Evolutionary conservation across 2,329 filamentous ascomycete species (phyloP), one percentile per base, ranked within the genome.

Genomic region (Ceratocystiopsis brevicomis): DNA sequence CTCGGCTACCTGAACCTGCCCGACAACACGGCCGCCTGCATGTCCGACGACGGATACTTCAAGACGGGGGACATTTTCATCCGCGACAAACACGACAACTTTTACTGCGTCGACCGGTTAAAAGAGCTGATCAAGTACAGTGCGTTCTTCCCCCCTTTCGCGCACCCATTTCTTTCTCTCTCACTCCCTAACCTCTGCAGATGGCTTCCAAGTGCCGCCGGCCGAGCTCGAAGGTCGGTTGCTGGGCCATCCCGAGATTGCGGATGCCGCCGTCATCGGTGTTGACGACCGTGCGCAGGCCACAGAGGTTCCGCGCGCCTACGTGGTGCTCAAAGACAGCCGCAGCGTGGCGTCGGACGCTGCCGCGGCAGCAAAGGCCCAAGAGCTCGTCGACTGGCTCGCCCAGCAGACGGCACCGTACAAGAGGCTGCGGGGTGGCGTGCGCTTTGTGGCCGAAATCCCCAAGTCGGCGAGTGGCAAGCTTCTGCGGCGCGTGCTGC

Each of bases 1-100:
- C 67, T 72, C 51, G 85, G 82, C 1, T 93, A 88, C 55, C 68
- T 79, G 51, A 83, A 85, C 53, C 81, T 81, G 45, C 70, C 75
- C 0, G 71, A 79, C 48, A 73, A 78, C 3, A 85, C 83, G 3
- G 65, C 64, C 3, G 76, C 83, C 39, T 76, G 80, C 0, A 75
- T 90, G 48, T 81, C 80, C 3, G 51, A 64, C 0, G 84, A 92
- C 50, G 84, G 84, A 1, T 95, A 77, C 65, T 94, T 93, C 68
- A 87, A 79, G 59, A 94, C 87, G 0, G 87, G 87, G 2, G 87
- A 95, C 53, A 76, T 94, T 21, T 82, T 84, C 4, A 77, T 82
- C 50, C 73, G 82, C 53, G 83, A 93, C 54, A 63, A 69, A 39
- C 68, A 81, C 41, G 81, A 81, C 30, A 83, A 92, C 55, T 83